Evolutionary conservation across 2,329 filamentous ascomycete genomes (phyloP), one percentile per base, ranked within the genome.

Genomic region (Bimuria novae-zelandiae): DNA sequence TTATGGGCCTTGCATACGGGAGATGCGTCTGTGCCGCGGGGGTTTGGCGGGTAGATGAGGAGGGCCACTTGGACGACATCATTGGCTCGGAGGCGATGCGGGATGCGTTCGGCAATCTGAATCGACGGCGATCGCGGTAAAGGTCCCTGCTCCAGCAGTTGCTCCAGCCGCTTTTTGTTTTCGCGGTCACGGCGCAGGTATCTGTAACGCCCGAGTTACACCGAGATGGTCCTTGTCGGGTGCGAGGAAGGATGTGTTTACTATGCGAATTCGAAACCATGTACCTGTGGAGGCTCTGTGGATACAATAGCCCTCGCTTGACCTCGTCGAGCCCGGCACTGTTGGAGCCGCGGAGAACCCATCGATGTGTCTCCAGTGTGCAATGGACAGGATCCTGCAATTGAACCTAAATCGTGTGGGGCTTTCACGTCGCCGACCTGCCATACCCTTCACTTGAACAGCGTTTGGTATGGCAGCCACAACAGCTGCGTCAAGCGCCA

Each of bases 81-180:
- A 72, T 71, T 72, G 68, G 63, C 53, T 60, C 52, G 56, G 65
- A 46, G 65, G 52, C 54, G 61, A 63, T 62, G 54, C 53, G 53
- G 60, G 56, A 59, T 60, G 46, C 55, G 60, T 61, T 71, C 68
- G 68, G 69, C 63, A 71, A 73, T 71, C 68, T 71, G 67, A 54
- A 64, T 60, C 53, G 63, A 63, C 62, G 44, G 55, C 55, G 67
- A 71, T 71, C 66, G 35, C 30, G 36, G 35, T 60, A 51, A 52
- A 67, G 62, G 50, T 53, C 61, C 66, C 69, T 61, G n/a, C n/a
- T 69, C 67, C 25, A 16, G 25, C 25, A 14, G 2, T 11, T 40
- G 41, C 52, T 36, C 42, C 25, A 21, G 46, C 40, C 40, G 27
- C 52, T 39, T 25, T 35, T 30, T 37, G 49, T 56, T 57, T 49